A percentile compares a stretch with the other conserved stretches of the same genome.
These are phyloP conservation scores for Monilinia polystroma DNA, from an alignment of 2,329 filamentous ascomycete species.

Conservation along the genomic window DNA sequence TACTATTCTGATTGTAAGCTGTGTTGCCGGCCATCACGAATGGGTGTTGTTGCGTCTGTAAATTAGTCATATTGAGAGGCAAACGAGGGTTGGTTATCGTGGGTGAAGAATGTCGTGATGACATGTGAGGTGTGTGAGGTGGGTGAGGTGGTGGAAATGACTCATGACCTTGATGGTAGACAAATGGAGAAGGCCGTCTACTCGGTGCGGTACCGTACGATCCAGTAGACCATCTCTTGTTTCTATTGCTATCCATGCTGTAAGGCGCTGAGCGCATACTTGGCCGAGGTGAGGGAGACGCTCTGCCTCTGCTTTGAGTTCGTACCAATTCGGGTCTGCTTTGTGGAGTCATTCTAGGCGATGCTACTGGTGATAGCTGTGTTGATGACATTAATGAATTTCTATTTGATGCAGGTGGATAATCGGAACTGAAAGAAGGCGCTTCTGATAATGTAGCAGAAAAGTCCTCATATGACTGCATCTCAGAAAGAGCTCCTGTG, in stretches of 20 bases:
- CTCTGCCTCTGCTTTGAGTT: slow-evolving; percentile 65
- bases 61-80: slow-evolving; percentile 48
- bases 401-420: slow-evolving; percentile 64
- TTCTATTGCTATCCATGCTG: slow-evolving; percentile 62
- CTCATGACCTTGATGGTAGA: slow-evolving; percentile 62
- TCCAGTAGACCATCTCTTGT: slow-evolving; percentile 77
- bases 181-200: slow-evolving; percentile 58
- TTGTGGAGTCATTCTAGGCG: slow-evolving; percentile 64
- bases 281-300: slow-evolving; percentile 69
- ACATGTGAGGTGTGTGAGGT: slow-evolving; percentile 56
- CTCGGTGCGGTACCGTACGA: slow-evolving; percentile 61
- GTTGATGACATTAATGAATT: slow-evolving; percentile 71
- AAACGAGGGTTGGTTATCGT: slow-evolving; percentile 49
- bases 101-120: slow-evolving; percentile 51
- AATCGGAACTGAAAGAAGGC: slow-evolving; percentile 65
- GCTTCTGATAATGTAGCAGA: slow-evolving; percentile 65
- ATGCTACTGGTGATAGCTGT: slow-evolving; percentile 70
- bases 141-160: slow-evolving; percentile 52
- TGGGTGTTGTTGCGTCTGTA: slow-evolving; percentile 56
- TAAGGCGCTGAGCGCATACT: slow-evolving; percentile 69
- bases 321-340: slow-evolving; percentile 60
- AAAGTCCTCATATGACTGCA: slow-evolving; percentile 70
- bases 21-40: slow-evolving; percentile 55
- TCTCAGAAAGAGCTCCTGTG: slow-evolving; percentile 62
- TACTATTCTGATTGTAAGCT: slow-evolving; percentile 55